Conservation (phyloP, 805 yeast genomes). For the Kuraishia ogatae region DNA sequence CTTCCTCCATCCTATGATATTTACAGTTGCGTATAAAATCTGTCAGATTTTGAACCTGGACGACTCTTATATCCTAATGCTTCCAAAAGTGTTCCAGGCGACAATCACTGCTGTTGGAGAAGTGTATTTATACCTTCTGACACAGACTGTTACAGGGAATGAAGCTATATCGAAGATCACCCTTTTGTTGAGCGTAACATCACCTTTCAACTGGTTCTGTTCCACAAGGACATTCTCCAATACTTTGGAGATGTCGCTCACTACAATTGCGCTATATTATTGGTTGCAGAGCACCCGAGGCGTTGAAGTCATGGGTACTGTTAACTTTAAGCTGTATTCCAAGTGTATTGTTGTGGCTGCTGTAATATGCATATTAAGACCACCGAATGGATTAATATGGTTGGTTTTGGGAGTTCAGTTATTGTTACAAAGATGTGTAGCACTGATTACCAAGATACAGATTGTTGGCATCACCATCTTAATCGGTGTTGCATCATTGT, state of each 20-base stretch:
- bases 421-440: background rate
- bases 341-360: slow-evolving; percentile 45
- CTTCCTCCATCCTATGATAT: slow-evolving; percentile 70
- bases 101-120: slow-evolving; percentile 69
- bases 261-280: slow-evolving; percentile 53
- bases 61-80: slow-evolving; percentile 30
- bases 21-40: slow-evolving; percentile 35
- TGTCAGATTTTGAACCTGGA: slow-evolving; percentile 24
- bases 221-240: slow-evolving; percentile 82
- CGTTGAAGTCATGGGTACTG: background rate
- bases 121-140: slow-evolving; percentile 40
- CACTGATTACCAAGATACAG: background rate
- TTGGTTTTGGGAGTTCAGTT: slow-evolving; percentile 38
- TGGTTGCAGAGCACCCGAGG: slow-evolving; percentile 42
- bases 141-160: slow-evolving; percentile 20
- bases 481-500: slow-evolving; percentile 19
- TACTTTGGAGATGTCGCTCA: slow-evolving; percentile 66
- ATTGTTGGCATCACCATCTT: slow-evolving; percentile 5
- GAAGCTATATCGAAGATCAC: slow-evolving; percentile 30
- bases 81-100: slow-evolving; percentile 68
- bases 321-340: slow-evolving; percentile 14
- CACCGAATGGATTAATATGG: slow-evolving; percentile 83
- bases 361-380: slow-evolving; percentile 64
- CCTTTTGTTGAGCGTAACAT: slow-evolving; percentile 42
- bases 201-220: slow-evolving; percentile 77